phyloP scores from a whole-genome alignment of 2,329 filamentous ascomycete species.

The Lasiodiplodia citricola region DNA sequence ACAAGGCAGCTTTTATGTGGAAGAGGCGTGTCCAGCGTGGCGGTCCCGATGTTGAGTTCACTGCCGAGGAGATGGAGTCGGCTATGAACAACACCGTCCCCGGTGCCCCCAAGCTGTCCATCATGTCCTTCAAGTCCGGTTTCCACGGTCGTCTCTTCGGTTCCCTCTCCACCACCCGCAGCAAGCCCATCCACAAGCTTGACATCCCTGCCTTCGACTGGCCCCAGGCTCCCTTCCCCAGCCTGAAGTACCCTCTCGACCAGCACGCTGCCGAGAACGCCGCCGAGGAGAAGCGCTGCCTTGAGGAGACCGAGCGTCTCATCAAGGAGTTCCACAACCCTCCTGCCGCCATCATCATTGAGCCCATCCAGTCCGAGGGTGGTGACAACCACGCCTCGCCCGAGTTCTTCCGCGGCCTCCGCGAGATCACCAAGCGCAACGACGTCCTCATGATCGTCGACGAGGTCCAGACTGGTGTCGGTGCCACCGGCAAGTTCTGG shows the following conservation, averaged over 20 bases:
- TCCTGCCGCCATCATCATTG: constrained; percentile 80
- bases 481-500: constrained; percentile 94
- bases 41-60: constrained; percentile 78
- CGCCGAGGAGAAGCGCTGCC: constrained; percentile 78
- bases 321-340: constrained; percentile 80
- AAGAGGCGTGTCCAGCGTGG: constrained; percentile 81
- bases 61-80: constrained; percentile 72
- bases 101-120: constrained; percentile 78
- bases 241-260: constrained; percentile 85
- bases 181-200: constrained; percentile 92
- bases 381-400: constrained; percentile 93
- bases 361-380: constrained; percentile 92
- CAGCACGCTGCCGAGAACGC: constrained; percentile 80
- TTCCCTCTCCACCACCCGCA: constrained; percentile 84
- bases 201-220: constrained; percentile 95
- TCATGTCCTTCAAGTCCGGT: constrained; percentile 84
- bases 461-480: constrained; percentile 92
- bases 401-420: constrained; percentile 83
- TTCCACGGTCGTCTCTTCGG: constrained; percentile 94
- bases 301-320: constrained; percentile 82
- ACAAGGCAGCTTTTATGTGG: constrained; percentile 96
- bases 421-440: constrained; percentile 77
- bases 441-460: constrained; percentile 87
- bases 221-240: constrained; percentile 87
- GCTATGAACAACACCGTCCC: constrained; percentile 83